Conservation (phyloP, 176 grass and related monocot species). For the Aegilops umbellulata region DNA sequence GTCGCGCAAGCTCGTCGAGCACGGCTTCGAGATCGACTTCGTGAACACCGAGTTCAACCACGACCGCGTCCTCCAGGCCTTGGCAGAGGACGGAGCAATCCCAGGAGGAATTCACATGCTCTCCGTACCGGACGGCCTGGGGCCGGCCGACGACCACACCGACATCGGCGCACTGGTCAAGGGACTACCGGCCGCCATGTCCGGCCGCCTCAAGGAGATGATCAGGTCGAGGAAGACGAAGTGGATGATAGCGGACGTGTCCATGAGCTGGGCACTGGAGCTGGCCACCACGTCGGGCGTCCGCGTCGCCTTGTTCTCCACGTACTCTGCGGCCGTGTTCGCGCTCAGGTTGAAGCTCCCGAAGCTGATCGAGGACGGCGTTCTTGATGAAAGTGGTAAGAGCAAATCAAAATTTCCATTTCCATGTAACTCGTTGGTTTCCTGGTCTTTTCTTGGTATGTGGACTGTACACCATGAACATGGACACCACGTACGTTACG, state of each 20-base stretch:
- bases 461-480: not conserved
- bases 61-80: conserved; percentile 29
- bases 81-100: conserved; percentile 29
- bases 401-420: not conserved
- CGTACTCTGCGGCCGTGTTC: conserved; percentile 41
- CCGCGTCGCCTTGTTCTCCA: conserved; percentile 34
- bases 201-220: conserved; percentile 38
- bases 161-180: conserved; percentile 35
- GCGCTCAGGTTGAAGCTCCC: conserved; percentile 40
- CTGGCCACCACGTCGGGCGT: conserved; percentile 35
- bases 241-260: conserved; percentile 48
- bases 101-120: conserved; percentile 51
- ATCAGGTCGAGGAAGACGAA: conserved; percentile 42
- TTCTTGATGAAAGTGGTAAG: conserved; percentile 55
- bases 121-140: conserved; percentile 62
- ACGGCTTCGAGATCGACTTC: conserved; percentile 53
- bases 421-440: not conserved
- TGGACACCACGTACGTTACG: conserved; percentile 13
- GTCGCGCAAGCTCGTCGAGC: conserved; percentile 38
- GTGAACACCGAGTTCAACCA: conserved; percentile 73
- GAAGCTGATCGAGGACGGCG: conserved; percentile 38
- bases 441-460: not conserved
- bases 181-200: conserved; percentile 43
- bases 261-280: conserved; percentile 47
- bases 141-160: conserved; percentile 54